Percentiles rank a stretch among this genome's conserved stretches.
These are phyloP conservation scores for Coemansia sp. DNA, from an alignment of 192 early-diverging fungal genomes.

Conservation along the genomic window DNA sequence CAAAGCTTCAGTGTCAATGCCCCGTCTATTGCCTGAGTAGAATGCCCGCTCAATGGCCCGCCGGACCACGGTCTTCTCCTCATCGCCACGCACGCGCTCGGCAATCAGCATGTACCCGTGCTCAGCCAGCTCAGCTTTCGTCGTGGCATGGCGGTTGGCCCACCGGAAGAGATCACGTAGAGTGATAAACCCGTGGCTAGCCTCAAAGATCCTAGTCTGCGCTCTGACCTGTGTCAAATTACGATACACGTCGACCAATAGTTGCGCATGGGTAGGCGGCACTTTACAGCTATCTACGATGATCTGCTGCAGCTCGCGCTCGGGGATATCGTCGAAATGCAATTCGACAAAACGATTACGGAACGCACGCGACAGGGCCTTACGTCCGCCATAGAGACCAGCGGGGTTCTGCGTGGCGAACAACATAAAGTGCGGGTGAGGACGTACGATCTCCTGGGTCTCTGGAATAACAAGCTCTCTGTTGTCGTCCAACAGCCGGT, in stretches of 20 bases:
- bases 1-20: constrained; percentile 35
- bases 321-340: constrained; percentile 96
- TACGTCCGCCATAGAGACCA: constrained; percentile 96
- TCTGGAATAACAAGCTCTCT: constrained; percentile 95
- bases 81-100: constrained; percentile 81
- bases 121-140: constrained; percentile 85
- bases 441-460: constrained; percentile 90
- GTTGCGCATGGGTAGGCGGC: constrained; percentile 85
- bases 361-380: constrained; percentile 94
- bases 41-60: constrained; percentile 85
- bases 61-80: constrained; percentile 80
- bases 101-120: constrained; percentile 96
- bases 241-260: constrained; percentile 85
- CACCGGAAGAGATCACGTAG: constrained; percentile 97
- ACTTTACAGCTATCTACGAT: constrained; percentile 80
- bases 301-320: constrained; percentile 88
- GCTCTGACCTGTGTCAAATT: constrained; percentile 74
- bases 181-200: constrained; percentile 92
- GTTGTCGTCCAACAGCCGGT: constrained; percentile 97
- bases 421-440: constrained; percentile 95
- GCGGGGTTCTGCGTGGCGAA: constrained; percentile 99
- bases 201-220: constrained; percentile 90
- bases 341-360: constrained; percentile 97
- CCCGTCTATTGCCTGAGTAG: constrained; percentile 22
- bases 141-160: constrained; percentile 81